Conservation (phyloP, 352 stramenopile species). For the Pythium rishiriense region DNA sequence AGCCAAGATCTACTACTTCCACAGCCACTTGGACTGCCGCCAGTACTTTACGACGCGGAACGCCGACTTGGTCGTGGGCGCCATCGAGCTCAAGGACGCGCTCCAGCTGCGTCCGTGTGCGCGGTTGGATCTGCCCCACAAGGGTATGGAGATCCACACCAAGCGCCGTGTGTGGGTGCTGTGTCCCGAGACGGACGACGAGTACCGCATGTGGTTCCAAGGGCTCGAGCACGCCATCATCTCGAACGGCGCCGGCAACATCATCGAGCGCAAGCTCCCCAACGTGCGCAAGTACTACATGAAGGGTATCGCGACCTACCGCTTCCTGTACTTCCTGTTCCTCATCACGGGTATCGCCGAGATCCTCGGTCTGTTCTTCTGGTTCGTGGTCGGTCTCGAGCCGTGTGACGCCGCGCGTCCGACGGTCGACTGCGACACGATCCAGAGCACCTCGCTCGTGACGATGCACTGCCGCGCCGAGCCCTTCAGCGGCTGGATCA, state of each 20-base stretch:
- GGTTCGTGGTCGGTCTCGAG: constrained; percentile 81
- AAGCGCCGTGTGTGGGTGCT: constrained; percentile 88
- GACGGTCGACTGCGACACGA: constrained; percentile 60
- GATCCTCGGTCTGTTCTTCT: constrained; percentile 79
- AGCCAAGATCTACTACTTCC: constrained; percentile 90
- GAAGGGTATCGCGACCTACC: constrained; percentile 85
- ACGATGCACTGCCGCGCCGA: constrained; percentile 40
- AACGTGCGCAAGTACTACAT: constrained; percentile 91
- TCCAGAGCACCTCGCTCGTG: constrained; percentile 58
- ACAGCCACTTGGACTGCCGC: constrained; percentile 81
- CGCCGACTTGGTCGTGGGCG: constrained; percentile 75
- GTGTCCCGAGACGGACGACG: constrained; percentile 81
- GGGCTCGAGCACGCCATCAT: constrained; percentile 81
- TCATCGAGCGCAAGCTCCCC: constrained; percentile 85
- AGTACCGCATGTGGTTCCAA: constrained; percentile 88
- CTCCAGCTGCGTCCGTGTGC: constrained; percentile 82
- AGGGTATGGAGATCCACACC: constrained; percentile 84
- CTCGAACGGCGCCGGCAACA: constrained; percentile 76
- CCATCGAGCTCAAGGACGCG: constrained; percentile 82
- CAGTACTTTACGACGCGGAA: constrained; percentile 89
- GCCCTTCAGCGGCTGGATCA: constrained; percentile 63
- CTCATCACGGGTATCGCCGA: constrained; percentile 68
- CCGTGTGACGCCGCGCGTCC: constrained; percentile 59
- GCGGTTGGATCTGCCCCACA: constrained; percentile 81
- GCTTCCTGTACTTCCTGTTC: constrained; percentile 82